Evolutionary conservation across 805 yeast species (phyloP), one percentile per base, ranked within the genome.

Genomic region (Dipodascopsis uninucleata): DNA sequence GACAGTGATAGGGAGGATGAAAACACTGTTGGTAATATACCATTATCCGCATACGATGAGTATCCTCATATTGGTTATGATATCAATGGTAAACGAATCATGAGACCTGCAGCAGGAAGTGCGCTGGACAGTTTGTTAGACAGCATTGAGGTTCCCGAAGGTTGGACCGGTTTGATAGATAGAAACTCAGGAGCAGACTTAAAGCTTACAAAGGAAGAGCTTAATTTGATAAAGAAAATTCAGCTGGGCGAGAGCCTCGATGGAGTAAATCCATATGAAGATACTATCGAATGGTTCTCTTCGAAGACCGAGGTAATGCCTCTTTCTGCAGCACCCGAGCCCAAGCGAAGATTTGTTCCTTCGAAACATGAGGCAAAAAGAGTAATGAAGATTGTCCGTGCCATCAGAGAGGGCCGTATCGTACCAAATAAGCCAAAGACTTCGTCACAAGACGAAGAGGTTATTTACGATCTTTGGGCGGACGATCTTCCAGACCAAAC

Each of bases 51-150:
- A 1, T 93, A 93, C 63, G 98, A 93, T 44, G 95, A 89, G 66
- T 84, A 83, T 81, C 98, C 98, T 1, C 98, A 93, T 63, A 79
- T 93, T 49, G 97, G 98, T 46, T 93, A 93, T 65, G 90, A 87
- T 64, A 89, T 93, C 59, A 93, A 93, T 63, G 98, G 99, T 60
- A 90, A 89, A 64, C 79, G 98, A 62, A 89, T 93, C 61, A 90
- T 93, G 97, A 79, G 99, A 65, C 99, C 99, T 9, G 98, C 97
- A 7, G 83, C 86, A 59, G 96, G 97, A 10, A 80, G 94, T 46
- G 98, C 97, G 1, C 74, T 93, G 55, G 97, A 93, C 61, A 84
- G 82, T 59, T 74, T 93, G 52, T 70, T 93, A 54, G 98, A 90
- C 61, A 73, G 81, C 24, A 93, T 93, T 49, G 99, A 93, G 51